Percentiles rank a stretch among this genome's conserved stretches.
Evolutionary conservation across 2,329 filamentous ascomycete species (phyloP).

Genomic region (Hypoxylon sp.): DNA sequence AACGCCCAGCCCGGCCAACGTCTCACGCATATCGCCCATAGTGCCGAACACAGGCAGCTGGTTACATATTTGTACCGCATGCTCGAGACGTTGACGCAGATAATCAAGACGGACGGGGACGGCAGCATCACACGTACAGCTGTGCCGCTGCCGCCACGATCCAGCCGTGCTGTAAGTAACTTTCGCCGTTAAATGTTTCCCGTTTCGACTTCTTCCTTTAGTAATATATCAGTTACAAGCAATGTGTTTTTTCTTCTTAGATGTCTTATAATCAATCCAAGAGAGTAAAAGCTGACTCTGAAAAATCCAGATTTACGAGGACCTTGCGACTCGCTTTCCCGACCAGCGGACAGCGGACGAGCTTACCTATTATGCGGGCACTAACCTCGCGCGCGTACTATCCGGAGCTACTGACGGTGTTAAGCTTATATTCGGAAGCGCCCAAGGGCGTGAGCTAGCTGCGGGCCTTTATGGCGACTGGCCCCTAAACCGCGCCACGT

Average conservation of each 20-base stretch:
- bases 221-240: too few species aligned
- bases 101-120: conserved; percentile 17
- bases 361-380: conserved; percentile 40
- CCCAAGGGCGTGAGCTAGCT: conserved; percentile 53
- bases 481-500: conserved; percentile 52
- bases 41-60: conserved; percentile 15
- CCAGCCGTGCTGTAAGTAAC: conserved; percentile 20
- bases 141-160: not conserved
- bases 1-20: conserved; percentile 20
- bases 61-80: conserved; percentile 32
- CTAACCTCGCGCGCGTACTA: conserved; percentile 46
- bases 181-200: not conserved
- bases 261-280: not conserved
- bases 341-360: conserved; percentile 24
- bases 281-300: conserved; percentile 4
- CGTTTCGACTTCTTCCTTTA: too few species aligned
- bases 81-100: conserved; percentile 26
- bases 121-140: conserved; percentile 40
- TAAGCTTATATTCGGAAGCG: conserved; percentile 55
- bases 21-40: conserved; percentile 18
- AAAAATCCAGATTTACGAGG: conserved; percentile 16
- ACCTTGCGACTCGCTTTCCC: conserved; percentile 9
- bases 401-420: conserved; percentile 54
- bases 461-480: conserved; percentile 54
- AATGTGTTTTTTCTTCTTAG: too few species aligned